Conservation (phyloP, 768 basidiomycete species). For the Agaricus bisporus region DNA sequence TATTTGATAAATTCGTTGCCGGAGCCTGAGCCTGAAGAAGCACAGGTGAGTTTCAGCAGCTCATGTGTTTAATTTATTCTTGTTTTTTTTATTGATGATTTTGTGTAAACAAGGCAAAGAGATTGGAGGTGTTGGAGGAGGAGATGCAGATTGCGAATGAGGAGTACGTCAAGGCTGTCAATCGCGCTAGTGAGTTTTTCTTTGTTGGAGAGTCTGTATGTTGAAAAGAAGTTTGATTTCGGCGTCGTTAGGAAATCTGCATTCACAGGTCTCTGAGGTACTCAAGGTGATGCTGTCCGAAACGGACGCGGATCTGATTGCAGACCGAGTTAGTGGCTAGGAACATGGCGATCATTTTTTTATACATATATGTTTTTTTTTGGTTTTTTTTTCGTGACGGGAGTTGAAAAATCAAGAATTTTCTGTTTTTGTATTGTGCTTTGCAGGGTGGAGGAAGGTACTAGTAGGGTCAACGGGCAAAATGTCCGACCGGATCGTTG, state of each 20-base stretch:
- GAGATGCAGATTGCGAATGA: constrained; percentile 70
- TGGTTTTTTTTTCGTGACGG: background rate
- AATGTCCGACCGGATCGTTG: constrained; percentile 5
- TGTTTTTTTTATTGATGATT: background rate
- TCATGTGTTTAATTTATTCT: too few species aligned
- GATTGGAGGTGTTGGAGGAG: constrained; percentile 61
- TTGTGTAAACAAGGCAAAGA: constrained; percentile 43
- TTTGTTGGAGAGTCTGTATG: too few species aligned
- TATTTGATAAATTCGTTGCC: constrained; percentile 78
- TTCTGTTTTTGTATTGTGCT: too few species aligned
- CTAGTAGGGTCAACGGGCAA: background rate
- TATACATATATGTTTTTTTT: background rate
- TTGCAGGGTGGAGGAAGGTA: background rate
- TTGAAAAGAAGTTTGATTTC: background rate
- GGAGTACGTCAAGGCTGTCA: constrained; percentile 68
- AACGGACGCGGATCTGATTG: constrained; percentile 27
- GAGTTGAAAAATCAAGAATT: too few species aligned
- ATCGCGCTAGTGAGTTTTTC: constrained; percentile 67
- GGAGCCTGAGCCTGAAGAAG: constrained; percentile 71
- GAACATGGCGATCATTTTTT: background rate
- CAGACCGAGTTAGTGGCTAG: background rate
- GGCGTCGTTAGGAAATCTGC: constrained; percentile 44
- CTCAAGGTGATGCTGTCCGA: constrained; percentile 52
- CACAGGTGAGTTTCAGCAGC: constrained; percentile 42
- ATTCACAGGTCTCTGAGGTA: constrained; percentile 53